A percentile compares a stretch with the other conserved stretches of the same genome.
Evolutionary conservation across 352 stramenopile genomes (phyloP).

Genomic region (Phytopythium cucurbitacearum): DNA sequence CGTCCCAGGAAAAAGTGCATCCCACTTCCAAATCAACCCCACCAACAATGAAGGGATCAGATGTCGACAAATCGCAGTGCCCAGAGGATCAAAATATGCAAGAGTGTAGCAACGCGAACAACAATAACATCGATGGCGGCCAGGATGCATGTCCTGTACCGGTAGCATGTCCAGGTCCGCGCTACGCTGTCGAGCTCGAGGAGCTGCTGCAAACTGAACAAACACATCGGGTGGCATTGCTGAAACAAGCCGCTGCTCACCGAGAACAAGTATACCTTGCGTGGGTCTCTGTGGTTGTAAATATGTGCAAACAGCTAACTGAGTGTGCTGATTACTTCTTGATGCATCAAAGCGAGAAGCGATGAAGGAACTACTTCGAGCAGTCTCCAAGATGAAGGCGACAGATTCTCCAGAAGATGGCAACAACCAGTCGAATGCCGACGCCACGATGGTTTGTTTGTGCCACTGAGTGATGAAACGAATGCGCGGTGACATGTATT

Average conservation of each 20-base stretch:
- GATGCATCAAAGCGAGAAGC: slow-evolving; percentile 21
- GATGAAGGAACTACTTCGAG: slow-evolving; percentile 46
- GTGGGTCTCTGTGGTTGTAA: background rate
- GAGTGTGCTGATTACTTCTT: background rate
- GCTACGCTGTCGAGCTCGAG: slow-evolving; percentile 42
- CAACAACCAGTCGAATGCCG: slow-evolving; percentile 18
- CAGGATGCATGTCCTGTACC: background rate
- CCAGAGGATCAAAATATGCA: slow-evolving; percentile 4
- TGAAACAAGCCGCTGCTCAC: slow-evolving; percentile 53
- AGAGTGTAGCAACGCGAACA: slow-evolving; percentile 6
- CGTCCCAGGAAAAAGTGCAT: slow-evolving; percentile 18
- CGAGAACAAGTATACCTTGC: slow-evolving; percentile 41
- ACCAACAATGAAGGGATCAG: slow-evolving; percentile 9
- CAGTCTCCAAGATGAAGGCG: slow-evolving; percentile 11
- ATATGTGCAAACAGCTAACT: background rate
- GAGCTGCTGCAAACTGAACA: slow-evolving; percentile 50
- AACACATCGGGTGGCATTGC: slow-evolving; percentile 34
- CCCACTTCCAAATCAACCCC: slow-evolving; percentile 8
- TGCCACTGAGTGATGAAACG: background rate
- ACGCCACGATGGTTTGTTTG: slow-evolving; percentile 17
- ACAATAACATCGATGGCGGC: background rate
- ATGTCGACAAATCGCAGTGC: background rate
- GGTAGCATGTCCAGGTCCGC: background rate
- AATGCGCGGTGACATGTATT: no score
- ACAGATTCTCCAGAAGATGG: slow-evolving; percentile 1